Conservation (phyloP, 2,329 filamentous ascomycete species). For the Scytalidium sp. region DNA sequence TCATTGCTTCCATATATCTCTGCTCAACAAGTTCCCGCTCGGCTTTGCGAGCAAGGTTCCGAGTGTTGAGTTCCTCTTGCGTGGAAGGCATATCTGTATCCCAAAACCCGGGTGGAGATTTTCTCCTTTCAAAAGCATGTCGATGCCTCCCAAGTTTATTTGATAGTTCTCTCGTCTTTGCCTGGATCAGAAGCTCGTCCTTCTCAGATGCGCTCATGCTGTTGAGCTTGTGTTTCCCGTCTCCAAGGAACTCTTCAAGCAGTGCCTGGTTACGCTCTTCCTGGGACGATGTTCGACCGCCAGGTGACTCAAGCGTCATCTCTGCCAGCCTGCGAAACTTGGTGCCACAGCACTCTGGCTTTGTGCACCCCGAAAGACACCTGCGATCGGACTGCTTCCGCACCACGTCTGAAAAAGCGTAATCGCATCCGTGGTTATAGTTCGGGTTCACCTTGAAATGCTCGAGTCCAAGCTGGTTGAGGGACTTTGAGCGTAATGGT, state of each 20-base stretch:
- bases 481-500: slow-evolving; percentile 36
- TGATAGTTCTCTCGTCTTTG: slow-evolving; percentile 69
- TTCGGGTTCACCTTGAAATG: slow-evolving; percentile 66
- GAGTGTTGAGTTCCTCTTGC: slow-evolving; percentile 70
- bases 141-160: slow-evolving; percentile 76
- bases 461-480: slow-evolving; percentile 36
- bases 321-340: slow-evolving; percentile 27
- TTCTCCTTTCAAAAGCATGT: slow-evolving; percentile 66
- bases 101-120: slow-evolving; percentile 87
- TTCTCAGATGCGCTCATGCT: slow-evolving; percentile 59
- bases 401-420: slow-evolving; percentile 58
- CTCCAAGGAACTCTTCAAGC: slow-evolving; percentile 54
- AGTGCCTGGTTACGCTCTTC: slow-evolving; percentile 43
- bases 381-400: slow-evolving; percentile 55
- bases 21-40: slow-evolving; percentile 66
- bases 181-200: slow-evolving; percentile 68
- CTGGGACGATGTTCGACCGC: slow-evolving; percentile 19
- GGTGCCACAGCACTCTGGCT: slow-evolving; percentile 50
- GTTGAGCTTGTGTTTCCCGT: slow-evolving; percentile 54
- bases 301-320: slow-evolving; percentile 13
- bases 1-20: slow-evolving; percentile 79
- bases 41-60: slow-evolving; percentile 59
- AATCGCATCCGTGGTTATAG: slow-evolving; percentile 55
- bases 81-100: slow-evolving; percentile 84
- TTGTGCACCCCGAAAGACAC: slow-evolving; percentile 59